Base-by-base conservation (phyloP, 495 filamentous ascomycete genomes). In the Talaromyces stipitatus region DNA sequence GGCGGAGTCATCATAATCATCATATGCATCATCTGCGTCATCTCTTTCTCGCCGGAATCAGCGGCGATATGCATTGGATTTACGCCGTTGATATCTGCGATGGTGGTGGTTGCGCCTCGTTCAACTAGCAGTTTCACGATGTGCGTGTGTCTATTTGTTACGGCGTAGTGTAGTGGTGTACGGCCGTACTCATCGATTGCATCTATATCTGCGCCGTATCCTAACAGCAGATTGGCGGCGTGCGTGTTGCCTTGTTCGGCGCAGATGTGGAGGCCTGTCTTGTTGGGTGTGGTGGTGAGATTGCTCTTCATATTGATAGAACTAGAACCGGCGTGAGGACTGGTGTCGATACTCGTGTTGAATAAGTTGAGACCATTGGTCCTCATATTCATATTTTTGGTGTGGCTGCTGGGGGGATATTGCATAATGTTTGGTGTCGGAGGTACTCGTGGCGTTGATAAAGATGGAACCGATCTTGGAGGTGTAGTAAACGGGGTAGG, bases 1-100 rank as follows among this genome's bases (percentile, higher is more conserved):
- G 45, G 45, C 64, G 20, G 61, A 53, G 43, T 64, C 58, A 18
- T 62, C 59, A 11, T 67, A 50, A 20, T 64, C 65, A 27, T 66
- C 47, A 58, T 67, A 58, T 4, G 52, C 12, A 4, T 64, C 50
- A 20, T 58, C 58, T 2, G 65, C 57, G 22, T 54, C 23, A 0
- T 14, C 43, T 8, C 48, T 12, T 30, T 18, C 1, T 24, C 28
- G 4, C 27, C 48, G 8, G 48, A 27, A 16, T 51, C 48, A 26
- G 48, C 48, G 0, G 48, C 48, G 16, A 51, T 26, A 12, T 51
- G 48, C 48, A 51, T 30, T 14, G 48, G 48, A 30, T 30, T 51
- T 10, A 30, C 8, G 12, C 48, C 48, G 7, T 51, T 51, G 24
- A 51, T 30, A 26, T 51, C 48, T 30, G 48, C 48, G 12, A 51